phyloP scores from a whole-genome alignment of 768 basidiomycete genomes.

The Sporobolomyces pararoseus region DNA sequence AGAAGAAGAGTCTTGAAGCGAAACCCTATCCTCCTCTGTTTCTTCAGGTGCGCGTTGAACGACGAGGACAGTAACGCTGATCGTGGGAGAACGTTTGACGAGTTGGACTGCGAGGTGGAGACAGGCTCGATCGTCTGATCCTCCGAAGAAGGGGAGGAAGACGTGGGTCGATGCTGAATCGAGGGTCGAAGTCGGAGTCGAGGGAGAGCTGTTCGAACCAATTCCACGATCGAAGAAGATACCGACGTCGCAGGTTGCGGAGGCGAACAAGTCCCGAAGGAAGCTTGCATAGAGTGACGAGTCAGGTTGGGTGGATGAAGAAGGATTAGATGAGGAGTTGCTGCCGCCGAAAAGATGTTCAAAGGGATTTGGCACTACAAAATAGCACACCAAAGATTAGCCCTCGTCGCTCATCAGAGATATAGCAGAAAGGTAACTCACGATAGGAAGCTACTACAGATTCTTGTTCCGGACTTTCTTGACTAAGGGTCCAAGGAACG shows the following conservation, averaged over 20 bases:
- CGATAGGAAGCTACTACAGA: conserved; percentile 14
- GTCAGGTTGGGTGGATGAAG: background rate
- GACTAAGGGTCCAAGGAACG: conserved; percentile 71
- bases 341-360: conserved; percentile 69
- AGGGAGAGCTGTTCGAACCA: background rate
- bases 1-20: background rate
- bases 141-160: conserved; percentile 87
- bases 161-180: conserved; percentile 56
- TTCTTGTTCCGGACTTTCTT: conserved; percentile 1
- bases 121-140: conserved; percentile 85
- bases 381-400: conserved; percentile 7
- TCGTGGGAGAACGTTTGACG: conserved; percentile 61
- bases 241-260: conserved; percentile 69
- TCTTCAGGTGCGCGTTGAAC: conserved; percentile 49
- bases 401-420: conserved; percentile 38
- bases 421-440: background rate
- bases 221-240: conserved; percentile 72
- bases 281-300: conserved; percentile 67
- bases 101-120: conserved; percentile 77
- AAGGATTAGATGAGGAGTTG: conserved; percentile 42
- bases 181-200: conserved; percentile 18
- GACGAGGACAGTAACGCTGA: conserved; percentile 70
- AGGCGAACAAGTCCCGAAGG: conserved; percentile 73
- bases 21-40: conserved; percentile 18
- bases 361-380: conserved; percentile 60